Base-by-base conservation (phyloP, 192 early-diverging fungal genomes). In the Coemansia sp. region DNA sequence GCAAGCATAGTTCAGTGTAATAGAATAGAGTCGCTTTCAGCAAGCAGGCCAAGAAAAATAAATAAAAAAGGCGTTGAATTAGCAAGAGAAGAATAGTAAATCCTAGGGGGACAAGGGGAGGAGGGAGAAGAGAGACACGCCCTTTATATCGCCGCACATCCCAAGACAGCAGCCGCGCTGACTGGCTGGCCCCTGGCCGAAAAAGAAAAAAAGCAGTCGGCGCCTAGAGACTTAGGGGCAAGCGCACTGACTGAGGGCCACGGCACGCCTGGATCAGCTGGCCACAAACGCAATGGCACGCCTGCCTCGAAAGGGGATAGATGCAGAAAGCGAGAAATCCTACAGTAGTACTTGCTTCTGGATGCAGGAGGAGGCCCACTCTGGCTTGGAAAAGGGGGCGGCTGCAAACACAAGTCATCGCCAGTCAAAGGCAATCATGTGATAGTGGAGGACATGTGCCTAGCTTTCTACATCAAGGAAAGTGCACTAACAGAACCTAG, bases 1-100 rank as follows among this genome's bases (percentile, higher is more conserved):
- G 78, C 78, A 18, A 81, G 73, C 78, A 81, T 81, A 14, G 57
- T 69, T 34, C 41, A 59, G 9, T 33, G 25, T 57, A 61, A 64
- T 13, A 63, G 48, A 7, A n/a, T 25, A 21, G 8, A 14, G 50
- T 35, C 23, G 6, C 18, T 38, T 52, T 47, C 45, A 47, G 31
- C 34, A 45, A 33, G 25, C n/a, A 33, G 21, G 11, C 31, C 31
- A 13, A 61, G 11, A 57, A 43, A 58, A 34, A 47, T 18, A 42
- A 67, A 18, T 7, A 58, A 58, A 50, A 10, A 8, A 9, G 43
- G 43, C 28, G 53, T 13, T 37, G 26, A 31, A 50, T 33, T 25
- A 59, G 16, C 18, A 26, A 26, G 3, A 13, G 20, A 23, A 23
- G 55, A 48, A 18, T 6, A 2, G 34, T 25, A 34, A 39, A 64